Percentiles rank a stretch among this genome's conserved stretches.
Evolutionary conservation across 352 stramenopile genomes (phyloP).

Genomic region (Pythium plurisporium): DNA sequence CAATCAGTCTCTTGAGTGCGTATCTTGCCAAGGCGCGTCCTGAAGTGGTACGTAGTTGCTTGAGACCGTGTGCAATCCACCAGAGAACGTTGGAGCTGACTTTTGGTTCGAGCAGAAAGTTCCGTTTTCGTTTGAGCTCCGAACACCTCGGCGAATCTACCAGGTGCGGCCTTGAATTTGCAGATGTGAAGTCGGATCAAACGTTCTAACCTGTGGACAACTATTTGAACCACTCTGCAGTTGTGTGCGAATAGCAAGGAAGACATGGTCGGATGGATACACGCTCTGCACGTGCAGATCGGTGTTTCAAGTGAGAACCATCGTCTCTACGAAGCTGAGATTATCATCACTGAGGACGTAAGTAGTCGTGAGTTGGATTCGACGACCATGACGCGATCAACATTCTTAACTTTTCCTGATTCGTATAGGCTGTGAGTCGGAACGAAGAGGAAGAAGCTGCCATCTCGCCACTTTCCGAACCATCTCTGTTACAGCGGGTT

Average conservation of each 20-base stretch:
- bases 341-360: conserved; percentile 84
- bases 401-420: not conserved
- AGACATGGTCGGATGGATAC: conserved; percentile 79
- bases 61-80: not conserved
- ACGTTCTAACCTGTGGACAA: too few relatives aligned
- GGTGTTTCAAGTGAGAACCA: conserved; percentile 77
- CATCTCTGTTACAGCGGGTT: conserved; percentile 61
- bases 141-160: conserved; percentile 66
- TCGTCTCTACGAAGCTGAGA: conserved; percentile 72
- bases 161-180: conserved; percentile 37
- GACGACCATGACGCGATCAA: too few relatives aligned
- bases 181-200: too few relatives aligned
- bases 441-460: conserved; percentile 51
- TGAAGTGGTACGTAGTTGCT: conserved; percentile 46
- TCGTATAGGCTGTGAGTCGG: conserved; percentile 44
- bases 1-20: conserved; percentile 71
- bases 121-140: conserved; percentile 74
- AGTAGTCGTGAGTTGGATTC: conserved; percentile 19
- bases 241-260: conserved; percentile 76
- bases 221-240: too few relatives aligned
- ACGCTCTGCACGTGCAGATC: conserved; percentile 77
- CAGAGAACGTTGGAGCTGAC: too few relatives aligned
- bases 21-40: conserved; percentile 69
- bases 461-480: conserved; percentile 33
- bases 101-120: conserved; percentile 35